Evolutionary conservation across 306 rosid species (phyloP), one percentile per base, ranked within the genome.

Genomic region (Quercus bicolor): DNA sequence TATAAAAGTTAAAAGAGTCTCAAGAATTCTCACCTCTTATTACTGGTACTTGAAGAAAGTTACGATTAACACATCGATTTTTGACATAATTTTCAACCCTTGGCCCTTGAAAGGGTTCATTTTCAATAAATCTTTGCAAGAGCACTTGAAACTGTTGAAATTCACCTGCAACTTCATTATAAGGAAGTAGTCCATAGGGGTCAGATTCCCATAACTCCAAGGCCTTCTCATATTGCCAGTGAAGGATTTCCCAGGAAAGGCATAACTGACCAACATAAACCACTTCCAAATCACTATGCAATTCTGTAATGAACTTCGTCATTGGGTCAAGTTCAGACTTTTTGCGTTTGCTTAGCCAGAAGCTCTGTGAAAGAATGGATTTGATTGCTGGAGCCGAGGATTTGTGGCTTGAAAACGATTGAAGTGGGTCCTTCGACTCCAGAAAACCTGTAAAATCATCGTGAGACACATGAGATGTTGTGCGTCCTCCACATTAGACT

Each of bases 201-300:
- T 89, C 89, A 75, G 77, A 74, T 78, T 91, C 93, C 87, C 83
- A 91, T 72, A 90, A 59, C 75, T 87, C 89, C 64, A 85, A 71
- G 33, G 90, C 89, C 77, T 91, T 92, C 70, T 83, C 83, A 48
- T 85, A 88, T 77, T 95, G 96, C 98, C 98, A 95, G 20, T 79
- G 83, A 59, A 92, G 94, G 37, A 92, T 88, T 78, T 95, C 98
- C 98, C 98, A 95, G 18, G 98, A 95, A 71, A 95, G 97, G 78
- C 98, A 91, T 37, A 87, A 75, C n/a, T 95, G 98, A 15, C 98
- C 98, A 78, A 92, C 98, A 45, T 95, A 95, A 2, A 95, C 95
- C 70, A 83, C 68, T 84, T 95, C 98, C 75, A 91, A 82, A 60
- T 95, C 98, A 62, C 90, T 70, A 55, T 77, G 85, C 68, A 92